Percentiles rank a stretch among this genome's conserved stretches.
Conservation (phyloP, 2,329 filamentous ascomycete genomes). For the Byssothecium circinans region DNA sequence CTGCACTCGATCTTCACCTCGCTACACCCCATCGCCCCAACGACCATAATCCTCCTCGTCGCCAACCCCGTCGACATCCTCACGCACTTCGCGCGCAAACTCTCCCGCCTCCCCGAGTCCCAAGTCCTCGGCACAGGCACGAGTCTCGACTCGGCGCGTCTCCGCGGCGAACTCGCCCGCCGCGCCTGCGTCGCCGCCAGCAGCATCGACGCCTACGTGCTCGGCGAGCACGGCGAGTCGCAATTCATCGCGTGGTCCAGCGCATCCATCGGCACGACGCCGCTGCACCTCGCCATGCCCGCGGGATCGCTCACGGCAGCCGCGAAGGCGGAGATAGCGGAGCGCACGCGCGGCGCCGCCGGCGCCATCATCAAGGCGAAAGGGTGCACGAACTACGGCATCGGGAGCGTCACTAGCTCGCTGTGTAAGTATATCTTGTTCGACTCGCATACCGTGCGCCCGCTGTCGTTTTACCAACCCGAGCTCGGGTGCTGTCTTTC, state of each 20-base stretch:
- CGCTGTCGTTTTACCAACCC: conserved; percentile 54
- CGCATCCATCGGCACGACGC: conserved; percentile 48
- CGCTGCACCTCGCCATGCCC: conserved; percentile 41
- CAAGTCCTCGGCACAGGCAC: conserved; percentile 60
- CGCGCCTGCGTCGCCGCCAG: conserved; percentile 44
- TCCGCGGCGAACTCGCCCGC: conserved; percentile 50
- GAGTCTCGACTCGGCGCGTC: conserved; percentile 55
- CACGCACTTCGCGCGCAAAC: conserved; percentile 52
- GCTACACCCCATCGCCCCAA: conserved; percentile 53
- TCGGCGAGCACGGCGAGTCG: conserved; percentile 53
- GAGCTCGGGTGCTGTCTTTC: conserved; percentile 54
- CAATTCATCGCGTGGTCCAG: conserved; percentile 48
- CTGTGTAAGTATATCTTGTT: conserved; percentile 56
- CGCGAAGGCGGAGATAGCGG: conserved; percentile 43
- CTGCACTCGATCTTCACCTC: conserved; percentile 51
- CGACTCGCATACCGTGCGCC: conserved; percentile 51
- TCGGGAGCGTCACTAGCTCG: conserved; percentile 50
- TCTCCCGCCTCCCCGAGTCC: conserved; percentile 51
- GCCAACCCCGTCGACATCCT: conserved; percentile 60
- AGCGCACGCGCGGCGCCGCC: conserved; percentile 52
- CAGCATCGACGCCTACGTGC: conserved; percentile 48
- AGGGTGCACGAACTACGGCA: conserved; percentile 55
- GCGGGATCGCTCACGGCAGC: conserved; percentile 17
- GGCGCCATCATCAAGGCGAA: conserved; percentile 54
- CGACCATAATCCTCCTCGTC: conserved; percentile 55